Evolutionary conservation across 768 basidiomycete species (phyloP).

Genomic region (Kondoa subrosea): DNA sequence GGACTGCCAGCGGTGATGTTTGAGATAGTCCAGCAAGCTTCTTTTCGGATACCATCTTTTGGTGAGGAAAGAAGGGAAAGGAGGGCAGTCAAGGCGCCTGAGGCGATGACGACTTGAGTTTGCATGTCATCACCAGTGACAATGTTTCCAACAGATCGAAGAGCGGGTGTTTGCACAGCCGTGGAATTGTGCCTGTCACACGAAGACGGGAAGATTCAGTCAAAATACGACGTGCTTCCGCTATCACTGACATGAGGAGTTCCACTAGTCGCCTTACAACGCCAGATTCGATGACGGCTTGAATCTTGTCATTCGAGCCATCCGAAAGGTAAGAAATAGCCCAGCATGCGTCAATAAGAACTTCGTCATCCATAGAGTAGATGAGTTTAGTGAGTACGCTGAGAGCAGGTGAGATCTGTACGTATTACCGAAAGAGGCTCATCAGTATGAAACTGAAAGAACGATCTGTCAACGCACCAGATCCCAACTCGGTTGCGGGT

Average conservation of each 20-base stretch:
- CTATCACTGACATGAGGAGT: constrained; percentile 53
- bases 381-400: constrained; percentile 95
- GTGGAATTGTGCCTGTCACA: constrained; percentile 39
- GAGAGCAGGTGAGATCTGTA: constrained; percentile 84
- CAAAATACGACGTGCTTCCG: neutral
- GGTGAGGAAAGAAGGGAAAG: constrained; percentile 83
- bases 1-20: constrained; percentile 96
- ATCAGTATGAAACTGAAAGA: constrained; percentile 9
- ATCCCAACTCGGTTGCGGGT: constrained; percentile 95
- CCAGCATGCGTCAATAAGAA: constrained; percentile 99
- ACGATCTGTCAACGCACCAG: constrained; percentile 42
- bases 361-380: constrained; percentile 97
- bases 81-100: constrained; percentile 86
- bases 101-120: constrained; percentile 96
- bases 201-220: neutral
- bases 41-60: constrained; percentile 97
- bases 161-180: constrained; percentile 92
- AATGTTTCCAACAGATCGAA: constrained; percentile 96
- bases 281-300: constrained; percentile 95
- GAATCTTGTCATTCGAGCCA: constrained; percentile 97
- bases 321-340: constrained; percentile 98
- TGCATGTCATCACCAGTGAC: constrained; percentile 98
- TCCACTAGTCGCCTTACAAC: constrained; percentile 95
- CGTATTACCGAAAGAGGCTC: constrained; percentile 12
- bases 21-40: constrained; percentile 99